These are phyloP conservation scores for Talaromyces wortmannii DNA, from an alignment of 495 filamentous ascomycete genomes.

Conservation along the genomic window DNA sequence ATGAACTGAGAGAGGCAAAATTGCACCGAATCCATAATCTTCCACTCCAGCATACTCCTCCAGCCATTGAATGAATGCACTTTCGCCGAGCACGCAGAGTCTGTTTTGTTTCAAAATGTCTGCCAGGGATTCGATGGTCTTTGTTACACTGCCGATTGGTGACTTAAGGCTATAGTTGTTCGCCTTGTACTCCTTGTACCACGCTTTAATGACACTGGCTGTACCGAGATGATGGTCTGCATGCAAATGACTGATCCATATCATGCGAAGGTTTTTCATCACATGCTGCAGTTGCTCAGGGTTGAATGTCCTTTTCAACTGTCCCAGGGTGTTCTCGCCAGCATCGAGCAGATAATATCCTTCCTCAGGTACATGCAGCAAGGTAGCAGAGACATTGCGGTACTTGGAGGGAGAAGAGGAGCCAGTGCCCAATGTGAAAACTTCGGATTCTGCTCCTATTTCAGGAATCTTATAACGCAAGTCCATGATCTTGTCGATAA, in stretches of 20 bases:
- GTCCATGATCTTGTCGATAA: constrained; percentile 25
- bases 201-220: constrained; percentile 68
- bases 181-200: constrained; percentile 58
- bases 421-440: constrained; percentile 84
- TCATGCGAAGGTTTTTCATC: constrained; percentile 67
- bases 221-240: constrained; percentile 95
- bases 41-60: constrained; percentile 73
- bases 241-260: constrained; percentile 94
- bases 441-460: constrained; percentile 62
- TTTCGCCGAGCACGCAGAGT: constrained; percentile 54
- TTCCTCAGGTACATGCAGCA: constrained; percentile 73
- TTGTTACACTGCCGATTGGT: constrained; percentile 8
- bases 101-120: constrained; percentile 38
- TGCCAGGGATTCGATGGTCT: constrained; percentile 17
- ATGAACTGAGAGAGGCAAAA: constrained; percentile 28
- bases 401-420: constrained; percentile 86
- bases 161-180: constrained; percentile 24
- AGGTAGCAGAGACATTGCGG: constrained; percentile 86
- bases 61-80: constrained; percentile 63
- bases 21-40: constrained; percentile 60
- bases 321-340: constrained; percentile 91
- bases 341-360: constrained; percentile 86
- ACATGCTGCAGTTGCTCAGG: constrained; percentile 57
- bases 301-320: constrained; percentile 68
- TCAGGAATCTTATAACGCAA: constrained; percentile 46